A percentile compares a stretch with the other conserved stretches of the same genome.
Conservation (phyloP, 192 early-diverging fungal genomes). For the Piromyces finnis region DNA sequence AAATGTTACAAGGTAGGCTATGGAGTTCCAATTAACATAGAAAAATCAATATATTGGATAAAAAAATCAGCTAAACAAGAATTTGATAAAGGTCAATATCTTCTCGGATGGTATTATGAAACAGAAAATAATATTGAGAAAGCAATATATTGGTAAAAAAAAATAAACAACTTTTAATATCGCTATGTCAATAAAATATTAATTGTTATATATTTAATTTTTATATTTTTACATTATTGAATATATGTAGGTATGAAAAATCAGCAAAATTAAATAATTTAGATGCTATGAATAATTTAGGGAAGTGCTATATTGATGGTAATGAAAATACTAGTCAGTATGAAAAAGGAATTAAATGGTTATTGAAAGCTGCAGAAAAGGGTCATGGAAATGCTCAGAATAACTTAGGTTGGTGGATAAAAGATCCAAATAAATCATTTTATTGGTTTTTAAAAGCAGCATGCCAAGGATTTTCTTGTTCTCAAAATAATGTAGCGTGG, state of each 20-base stretch:
- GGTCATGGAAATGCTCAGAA: conserved; percentile 48
- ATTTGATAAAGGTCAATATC: conserved; percentile 20
- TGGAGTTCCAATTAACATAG: conserved; percentile 19
- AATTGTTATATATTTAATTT: too few relatives aligned
- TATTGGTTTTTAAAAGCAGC: conserved; percentile 29
- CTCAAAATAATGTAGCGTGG: conserved; percentile 26
- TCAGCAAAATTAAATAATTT: conserved; percentile 50
- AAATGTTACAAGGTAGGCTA: conserved; percentile 43
- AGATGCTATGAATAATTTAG: conserved; percentile 66
- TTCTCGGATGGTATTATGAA: conserved; percentile 34
- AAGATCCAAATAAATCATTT: conserved; percentile 7
- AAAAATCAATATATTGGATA: conserved; percentile 25
- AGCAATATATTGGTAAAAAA: conserved; percentile 38
- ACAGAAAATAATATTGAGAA: conserved; percentile 25
- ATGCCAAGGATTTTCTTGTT: conserved; percentile 21
- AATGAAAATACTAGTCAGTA: conserved; percentile 34
- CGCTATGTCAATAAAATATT: too few relatives aligned
- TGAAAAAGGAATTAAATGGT: conserved; percentile 50
- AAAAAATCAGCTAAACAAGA: neutral
- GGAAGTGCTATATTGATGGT: conserved; percentile 57
- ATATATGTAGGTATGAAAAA: conserved; percentile 11
- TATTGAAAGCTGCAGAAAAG: conserved; percentile 29
- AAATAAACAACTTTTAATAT: too few relatives aligned
- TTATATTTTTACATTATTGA: too few relatives aligned
- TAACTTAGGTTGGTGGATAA: conserved; percentile 28